These are phyloP conservation scores for Hymenoscyphus scutula DNA, from an alignment of 2,329 filamentous ascomycete genomes.

Conservation along the genomic window DNA sequence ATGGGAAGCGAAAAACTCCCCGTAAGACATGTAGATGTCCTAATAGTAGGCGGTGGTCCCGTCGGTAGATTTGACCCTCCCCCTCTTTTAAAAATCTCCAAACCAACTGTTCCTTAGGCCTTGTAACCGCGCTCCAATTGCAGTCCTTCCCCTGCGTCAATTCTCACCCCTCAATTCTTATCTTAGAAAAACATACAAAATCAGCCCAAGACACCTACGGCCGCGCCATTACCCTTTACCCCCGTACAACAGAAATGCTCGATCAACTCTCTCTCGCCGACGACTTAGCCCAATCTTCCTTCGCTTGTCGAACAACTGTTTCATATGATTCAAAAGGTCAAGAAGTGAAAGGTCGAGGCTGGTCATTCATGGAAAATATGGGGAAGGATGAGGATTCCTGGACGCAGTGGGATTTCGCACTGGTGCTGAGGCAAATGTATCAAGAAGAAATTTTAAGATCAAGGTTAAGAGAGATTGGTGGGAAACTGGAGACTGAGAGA, in stretches of 20 bases:
- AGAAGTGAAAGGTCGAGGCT: constrained; percentile 45
- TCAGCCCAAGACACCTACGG: constrained; percentile 51
- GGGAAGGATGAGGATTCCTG: constrained; percentile 36
- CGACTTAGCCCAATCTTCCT: constrained; percentile 50
- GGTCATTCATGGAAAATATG: constrained; percentile 54
- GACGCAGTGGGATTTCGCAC: constrained; percentile 49
- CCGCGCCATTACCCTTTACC: constrained; percentile 53
- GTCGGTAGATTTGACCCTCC: constrained; percentile 41
- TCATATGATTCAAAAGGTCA: constrained; percentile 48
- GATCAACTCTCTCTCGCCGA: constrained; percentile 49
- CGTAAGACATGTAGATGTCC: constrained; percentile 35
- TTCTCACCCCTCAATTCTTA: constrained; percentile 35
- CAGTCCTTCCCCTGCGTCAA: constrained; percentile 39
- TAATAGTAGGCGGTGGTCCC: constrained; percentile 46
- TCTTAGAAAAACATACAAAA: constrained; percentile 50
- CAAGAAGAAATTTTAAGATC: constrained; percentile 52
- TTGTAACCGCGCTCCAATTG: constrained; percentile 47
- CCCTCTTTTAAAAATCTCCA: constrained; percentile 17
- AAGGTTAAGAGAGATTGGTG: constrained; percentile 35
- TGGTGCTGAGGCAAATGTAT: constrained; percentile 56
- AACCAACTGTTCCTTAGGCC: constrained; percentile 20
- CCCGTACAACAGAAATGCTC: constrained; percentile 50
- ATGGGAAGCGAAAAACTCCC: background rate
- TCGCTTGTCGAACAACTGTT: constrained; percentile 49
- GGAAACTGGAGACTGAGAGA: constrained; percentile 22